These are phyloP conservation scores for Fragaria nilgerrensis DNA, from an alignment of 306 rosid genomes.

Conservation along the genomic window DNA sequence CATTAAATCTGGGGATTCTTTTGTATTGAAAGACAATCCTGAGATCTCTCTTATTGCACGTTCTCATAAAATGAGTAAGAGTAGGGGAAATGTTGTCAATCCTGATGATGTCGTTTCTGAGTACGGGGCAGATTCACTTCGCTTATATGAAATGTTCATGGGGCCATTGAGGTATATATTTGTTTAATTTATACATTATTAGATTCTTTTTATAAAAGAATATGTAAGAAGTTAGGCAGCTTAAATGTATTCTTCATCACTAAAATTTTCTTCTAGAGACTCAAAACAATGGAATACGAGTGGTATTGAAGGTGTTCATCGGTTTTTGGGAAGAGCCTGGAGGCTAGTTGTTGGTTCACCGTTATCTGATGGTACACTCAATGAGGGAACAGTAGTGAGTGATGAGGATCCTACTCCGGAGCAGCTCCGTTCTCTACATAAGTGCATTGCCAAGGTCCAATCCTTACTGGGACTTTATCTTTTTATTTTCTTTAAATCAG, in stretches of 20 bases:
- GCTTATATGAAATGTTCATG: constrained; percentile 98
- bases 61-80: constrained; percentile 94
- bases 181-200: constrained; percentile 1
- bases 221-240: neutral
- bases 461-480: constrained; percentile 19
- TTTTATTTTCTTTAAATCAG: constrained; percentile 10
- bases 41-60: constrained; percentile 70
- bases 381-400: constrained; percentile 68
- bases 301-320: constrained; percentile 92
- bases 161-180: constrained; percentile 83
- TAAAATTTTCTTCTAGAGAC: constrained; percentile 50
- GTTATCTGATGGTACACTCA: constrained; percentile 70
- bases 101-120: constrained; percentile 91
- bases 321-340: constrained; percentile 96
- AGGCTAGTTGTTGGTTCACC: constrained; percentile 85
- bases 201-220: constrained; percentile 4
- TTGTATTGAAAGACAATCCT: constrained; percentile 83
- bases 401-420: constrained; percentile 78
- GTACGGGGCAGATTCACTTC: constrained; percentile 98
- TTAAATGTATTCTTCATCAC: constrained; percentile 15
- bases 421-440: constrained; percentile 85
- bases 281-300: constrained; percentile 90
- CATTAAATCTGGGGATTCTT: constrained; percentile 74
- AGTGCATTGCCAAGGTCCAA: constrained; percentile 89
- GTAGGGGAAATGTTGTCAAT: constrained; percentile 95